Evolutionary conservation across 1,284 basidiomycete species (phyloP).

Genomic region (Psilocybe mexicana): DNA sequence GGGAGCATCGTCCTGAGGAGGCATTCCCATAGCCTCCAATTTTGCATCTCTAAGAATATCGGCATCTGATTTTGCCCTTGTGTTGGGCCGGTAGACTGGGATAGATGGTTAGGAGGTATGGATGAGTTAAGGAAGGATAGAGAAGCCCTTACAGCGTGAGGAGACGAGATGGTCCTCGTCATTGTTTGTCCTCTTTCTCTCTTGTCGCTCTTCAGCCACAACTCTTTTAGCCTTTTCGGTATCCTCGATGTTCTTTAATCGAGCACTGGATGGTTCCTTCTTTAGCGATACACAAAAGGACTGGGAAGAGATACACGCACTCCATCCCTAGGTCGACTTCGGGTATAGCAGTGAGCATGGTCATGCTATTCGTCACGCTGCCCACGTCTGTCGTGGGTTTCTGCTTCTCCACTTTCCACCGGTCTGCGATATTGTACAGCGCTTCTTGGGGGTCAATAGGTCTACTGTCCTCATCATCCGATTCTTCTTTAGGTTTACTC

Average conservation of each 20-base stretch:
- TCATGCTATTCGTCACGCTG: slow-evolving; percentile 87
- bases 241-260: slow-evolving; percentile 93
- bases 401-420: slow-evolving; percentile 61
- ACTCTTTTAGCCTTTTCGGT: slow-evolving; percentile 93
- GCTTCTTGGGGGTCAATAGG: slow-evolving; percentile 78
- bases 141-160: slow-evolving; percentile 71
- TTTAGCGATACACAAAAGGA: background rate
- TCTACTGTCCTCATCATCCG: slow-evolving; percentile 42
- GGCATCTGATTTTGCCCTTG: slow-evolving; percentile 79
- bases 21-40: slow-evolving; percentile 77
- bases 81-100: slow-evolving; percentile 80
- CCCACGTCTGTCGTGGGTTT: slow-evolving; percentile 75
- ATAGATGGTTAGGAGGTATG: slow-evolving; percentile 1
- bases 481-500: slow-evolving; percentile 54
- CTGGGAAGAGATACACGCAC: slow-evolving; percentile 51
- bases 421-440: slow-evolving; percentile 79
- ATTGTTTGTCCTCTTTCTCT: slow-evolving; percentile 51
- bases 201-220: slow-evolving; percentile 74
- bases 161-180: slow-evolving; percentile 82
- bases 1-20: slow-evolving; percentile 55
- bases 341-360: slow-evolving; percentile 95
- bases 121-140: background rate
- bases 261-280: slow-evolving; percentile 53
- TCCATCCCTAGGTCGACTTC: slow-evolving; percentile 99
- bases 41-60: slow-evolving; percentile 86